These are phyloP conservation scores for Cyberlindnera americana DNA, from an alignment of 805 yeast genomes.

Conservation along the genomic window DNA sequence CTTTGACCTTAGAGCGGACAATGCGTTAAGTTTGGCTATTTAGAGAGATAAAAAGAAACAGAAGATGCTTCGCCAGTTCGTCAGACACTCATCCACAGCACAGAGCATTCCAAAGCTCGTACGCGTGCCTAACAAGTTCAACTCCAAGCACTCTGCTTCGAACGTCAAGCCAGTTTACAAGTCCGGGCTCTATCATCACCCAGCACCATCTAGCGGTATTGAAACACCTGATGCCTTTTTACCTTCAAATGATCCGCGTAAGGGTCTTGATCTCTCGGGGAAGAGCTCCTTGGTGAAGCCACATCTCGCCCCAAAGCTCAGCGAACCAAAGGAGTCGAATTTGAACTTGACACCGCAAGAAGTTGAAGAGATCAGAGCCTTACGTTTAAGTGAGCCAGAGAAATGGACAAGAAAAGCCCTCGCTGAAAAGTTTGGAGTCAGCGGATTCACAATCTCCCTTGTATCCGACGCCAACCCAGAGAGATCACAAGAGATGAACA, in stretches of 20 bases:
- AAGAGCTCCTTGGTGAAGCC: slow-evolving; percentile 11
- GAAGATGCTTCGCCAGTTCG: slow-evolving; percentile 2
- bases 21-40: no score
- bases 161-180: slow-evolving; percentile 49
- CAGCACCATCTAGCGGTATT: slow-evolving; percentile 58
- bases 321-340: slow-evolving; percentile 36
- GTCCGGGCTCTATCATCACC: slow-evolving; percentile 56
- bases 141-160: slow-evolving; percentile 58
- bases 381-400: slow-evolving; percentile 56
- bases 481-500: slow-evolving; percentile 42
- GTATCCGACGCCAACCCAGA: slow-evolving; percentile 43
- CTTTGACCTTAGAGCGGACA: no score
- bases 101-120: slow-evolving; percentile 12
- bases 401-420: slow-evolving; percentile 60
- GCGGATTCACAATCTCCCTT: slow-evolving; percentile 50
- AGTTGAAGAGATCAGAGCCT: slow-evolving; percentile 50
- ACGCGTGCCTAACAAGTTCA: slow-evolving; percentile 53
- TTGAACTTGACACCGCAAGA: slow-evolving; percentile 57
- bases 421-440: slow-evolving; percentile 55
- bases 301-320: slow-evolving; percentile 36
- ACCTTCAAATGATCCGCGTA: slow-evolving; percentile 59
- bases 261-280: slow-evolving; percentile 32
- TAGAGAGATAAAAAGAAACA: background rate
- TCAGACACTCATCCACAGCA: slow-evolving; percentile 12
- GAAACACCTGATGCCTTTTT: slow-evolving; percentile 67